These are phyloP conservation scores for Paramyrothecium roridum DNA, from an alignment of 2,329 filamentous ascomycete genomes.

Conservation along the genomic window DNA sequence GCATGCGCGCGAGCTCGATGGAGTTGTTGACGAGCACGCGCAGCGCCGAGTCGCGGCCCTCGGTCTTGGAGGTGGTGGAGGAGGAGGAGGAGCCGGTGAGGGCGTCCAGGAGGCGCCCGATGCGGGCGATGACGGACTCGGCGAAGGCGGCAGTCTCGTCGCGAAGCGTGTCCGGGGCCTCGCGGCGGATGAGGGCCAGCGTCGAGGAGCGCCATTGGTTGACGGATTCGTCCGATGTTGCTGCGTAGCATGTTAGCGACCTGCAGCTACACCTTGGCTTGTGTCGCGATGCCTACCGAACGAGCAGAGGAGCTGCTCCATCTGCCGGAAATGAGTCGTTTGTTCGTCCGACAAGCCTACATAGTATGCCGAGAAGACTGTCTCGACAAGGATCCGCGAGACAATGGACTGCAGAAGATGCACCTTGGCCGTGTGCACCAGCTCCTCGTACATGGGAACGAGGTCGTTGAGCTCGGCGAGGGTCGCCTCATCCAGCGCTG, in stretches of 20 bases:
- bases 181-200: conserved; percentile 55
- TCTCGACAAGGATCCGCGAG: conserved; percentile 56
- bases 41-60: conserved; percentile 50
- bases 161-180: conserved; percentile 43
- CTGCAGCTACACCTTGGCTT: not conserved
- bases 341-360: conserved; percentile 58
- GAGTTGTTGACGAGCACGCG: conserved; percentile 48
- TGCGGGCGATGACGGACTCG: conserved; percentile 39
- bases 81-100: conserved; percentile 40
- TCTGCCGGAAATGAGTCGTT: conserved; percentile 44
- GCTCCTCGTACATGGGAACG: conserved; percentile 56
- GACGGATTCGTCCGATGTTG: conserved; percentile 47
- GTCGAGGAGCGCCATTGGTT: conserved; percentile 68
- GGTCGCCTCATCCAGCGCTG: conserved; percentile 35
- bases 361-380: conserved; percentile 61
- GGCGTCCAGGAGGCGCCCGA: conserved; percentile 47
- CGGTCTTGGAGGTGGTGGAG: conserved; percentile 23
- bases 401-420: conserved; percentile 62
- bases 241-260: conserved; percentile 7
- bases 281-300: conserved; percentile 16
- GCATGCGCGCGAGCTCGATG: conserved; percentile 52
- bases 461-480: conserved; percentile 41
- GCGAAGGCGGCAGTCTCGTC: conserved; percentile 39
- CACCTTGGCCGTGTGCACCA: conserved; percentile 53
- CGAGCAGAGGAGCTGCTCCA: conserved; percentile 41